Evolutionary conservation across 805 yeast species (phyloP).

Genomic region (Cephaloascus albidus): DNA sequence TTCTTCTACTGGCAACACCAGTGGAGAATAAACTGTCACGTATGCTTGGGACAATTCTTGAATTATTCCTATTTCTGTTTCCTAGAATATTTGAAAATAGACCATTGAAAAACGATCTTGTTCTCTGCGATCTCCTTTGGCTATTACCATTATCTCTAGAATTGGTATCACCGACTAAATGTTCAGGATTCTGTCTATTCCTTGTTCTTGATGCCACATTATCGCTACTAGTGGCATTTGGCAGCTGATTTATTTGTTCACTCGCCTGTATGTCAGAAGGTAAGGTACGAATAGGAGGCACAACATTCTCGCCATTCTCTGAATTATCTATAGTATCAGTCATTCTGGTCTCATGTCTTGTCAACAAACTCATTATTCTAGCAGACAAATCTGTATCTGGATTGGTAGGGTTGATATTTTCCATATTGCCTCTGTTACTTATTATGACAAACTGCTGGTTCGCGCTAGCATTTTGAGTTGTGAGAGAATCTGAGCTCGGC

Average conservation of each 20-base stretch:
- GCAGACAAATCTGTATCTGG: background rate
- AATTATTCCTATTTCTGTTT: slow-evolving; percentile 10
- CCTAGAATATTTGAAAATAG: slow-evolving; percentile 12
- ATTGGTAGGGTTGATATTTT: background rate
- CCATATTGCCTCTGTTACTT: background rate
- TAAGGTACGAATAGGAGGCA: background rate
- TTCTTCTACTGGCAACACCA: slow-evolving; percentile 40
- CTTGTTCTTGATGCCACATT: background rate
- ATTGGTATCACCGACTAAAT: background rate
- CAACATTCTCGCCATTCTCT: no score
- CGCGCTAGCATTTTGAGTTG: no score
- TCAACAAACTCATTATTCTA: background rate
- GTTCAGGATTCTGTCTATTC: background rate
- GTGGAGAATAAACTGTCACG: slow-evolving; percentile 25
- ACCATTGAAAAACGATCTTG: background rate
- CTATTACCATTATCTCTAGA: background rate
- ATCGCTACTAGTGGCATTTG: background rate
- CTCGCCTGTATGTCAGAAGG: background rate
- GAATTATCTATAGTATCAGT: no score
- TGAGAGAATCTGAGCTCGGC: no score
- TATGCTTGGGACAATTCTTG: background rate
- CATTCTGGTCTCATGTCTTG: background rate
- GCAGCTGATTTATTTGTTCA: background rate
- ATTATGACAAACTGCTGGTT: background rate
- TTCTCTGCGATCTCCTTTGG: slow-evolving; percentile 3